These are phyloP conservation scores for Candida sp. DNA, from an alignment of 1,139 yeast species.

Conservation along the genomic window DNA sequence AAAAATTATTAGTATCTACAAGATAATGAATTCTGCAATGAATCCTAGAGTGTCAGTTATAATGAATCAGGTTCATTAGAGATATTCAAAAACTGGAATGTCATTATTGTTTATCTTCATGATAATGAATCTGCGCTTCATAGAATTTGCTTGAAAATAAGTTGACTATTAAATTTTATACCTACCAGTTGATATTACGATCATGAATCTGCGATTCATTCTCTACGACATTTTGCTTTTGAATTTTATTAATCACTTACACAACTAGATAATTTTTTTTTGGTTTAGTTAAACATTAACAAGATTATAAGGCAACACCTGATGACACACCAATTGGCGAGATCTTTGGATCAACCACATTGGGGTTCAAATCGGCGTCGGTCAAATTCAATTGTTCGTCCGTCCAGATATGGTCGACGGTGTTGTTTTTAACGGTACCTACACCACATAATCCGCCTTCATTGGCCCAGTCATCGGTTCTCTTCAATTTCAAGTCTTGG, in stretches of 20 bases:
- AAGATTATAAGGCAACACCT: conserved; percentile 38
- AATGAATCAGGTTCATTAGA: no score
- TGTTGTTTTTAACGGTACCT: conserved; percentile 50
- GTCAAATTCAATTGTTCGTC: conserved; percentile 66
- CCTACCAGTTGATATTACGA: no score
- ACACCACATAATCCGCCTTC: conserved; percentile 90
- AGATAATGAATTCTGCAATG: no score
- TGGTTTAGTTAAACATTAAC: not conserved
- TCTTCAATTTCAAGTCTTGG: conserved; percentile 67
- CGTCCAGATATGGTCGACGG: conserved; percentile 75
- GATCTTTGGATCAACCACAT: conserved; percentile 59
- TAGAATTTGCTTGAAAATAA: no score
- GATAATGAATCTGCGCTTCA: no score
- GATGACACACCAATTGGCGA: conserved; percentile 65
- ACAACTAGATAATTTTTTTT: not conserved
- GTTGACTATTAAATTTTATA: no score
- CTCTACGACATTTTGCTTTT: no score
- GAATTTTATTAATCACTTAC: not conserved
- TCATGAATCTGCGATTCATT: no score
- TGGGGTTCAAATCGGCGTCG: conserved; percentile 60
- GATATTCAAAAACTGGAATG: no score
- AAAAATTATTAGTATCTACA: no score
- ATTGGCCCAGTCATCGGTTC: conserved; percentile 74
- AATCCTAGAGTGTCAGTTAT: no score
- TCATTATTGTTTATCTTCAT: no score